These are phyloP conservation scores for Pseudopyricularia cyperi DNA, from an alignment of 2,329 filamentous ascomycete genomes.

Conservation along the genomic window DNA sequence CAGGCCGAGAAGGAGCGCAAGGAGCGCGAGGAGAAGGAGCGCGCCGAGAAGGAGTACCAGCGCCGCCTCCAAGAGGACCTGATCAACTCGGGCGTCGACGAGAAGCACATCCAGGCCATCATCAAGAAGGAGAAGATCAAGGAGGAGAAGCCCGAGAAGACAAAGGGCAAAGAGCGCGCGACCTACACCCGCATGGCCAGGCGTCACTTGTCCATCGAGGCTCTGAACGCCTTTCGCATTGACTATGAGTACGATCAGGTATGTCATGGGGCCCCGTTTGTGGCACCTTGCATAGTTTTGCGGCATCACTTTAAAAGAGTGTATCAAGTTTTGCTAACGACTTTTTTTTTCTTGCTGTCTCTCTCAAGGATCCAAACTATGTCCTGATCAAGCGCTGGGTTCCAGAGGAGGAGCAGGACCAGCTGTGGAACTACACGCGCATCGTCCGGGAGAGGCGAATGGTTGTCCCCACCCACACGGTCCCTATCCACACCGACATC, in stretches of 20 bases:
- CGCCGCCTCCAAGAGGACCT: constrained; percentile 44
- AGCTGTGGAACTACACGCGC: constrained; percentile 59
- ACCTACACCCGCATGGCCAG: constrained; percentile 54
- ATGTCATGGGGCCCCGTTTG: constrained; percentile 12
- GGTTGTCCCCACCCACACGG: not conserved
- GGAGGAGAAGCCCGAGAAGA: constrained; percentile 15
- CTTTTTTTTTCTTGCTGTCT: not conserved
- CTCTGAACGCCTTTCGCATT: constrained; percentile 38
- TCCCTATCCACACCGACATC: no score
- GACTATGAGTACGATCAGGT: constrained; percentile 46
- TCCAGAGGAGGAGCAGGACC: constrained; percentile 55
- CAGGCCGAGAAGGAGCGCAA: constrained; percentile 32
- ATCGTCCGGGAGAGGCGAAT: constrained; percentile 42
- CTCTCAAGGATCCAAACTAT: constrained; percentile 56
- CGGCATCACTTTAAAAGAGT: not conserved
- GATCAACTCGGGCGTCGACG: constrained; percentile 42
- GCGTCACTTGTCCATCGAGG: constrained; percentile 48
- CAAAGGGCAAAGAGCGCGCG: constrained; percentile 29
- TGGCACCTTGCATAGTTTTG: not conserved
- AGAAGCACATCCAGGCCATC: constrained; percentile 45
- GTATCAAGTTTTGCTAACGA: not conserved
- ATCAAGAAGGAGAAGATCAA: constrained; percentile 40
- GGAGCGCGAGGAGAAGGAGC: constrained; percentile 33
- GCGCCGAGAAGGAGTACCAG: constrained; percentile 40
- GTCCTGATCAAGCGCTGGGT: constrained; percentile 49